phyloP scores from a whole-genome alignment of 805 yeast species.

The Monosporozyma servazzii region DNA sequence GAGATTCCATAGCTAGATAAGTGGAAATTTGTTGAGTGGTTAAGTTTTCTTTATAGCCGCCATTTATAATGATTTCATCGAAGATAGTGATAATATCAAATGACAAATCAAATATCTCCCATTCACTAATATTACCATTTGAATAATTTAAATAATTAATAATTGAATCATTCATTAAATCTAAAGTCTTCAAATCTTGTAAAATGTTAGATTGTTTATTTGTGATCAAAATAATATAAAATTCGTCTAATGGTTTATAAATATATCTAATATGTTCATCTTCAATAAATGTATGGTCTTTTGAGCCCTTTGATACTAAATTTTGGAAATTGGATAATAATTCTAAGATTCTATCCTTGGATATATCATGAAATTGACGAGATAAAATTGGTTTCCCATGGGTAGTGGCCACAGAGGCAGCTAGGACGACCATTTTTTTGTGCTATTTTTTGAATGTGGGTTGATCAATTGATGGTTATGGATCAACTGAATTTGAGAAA shows the following conservation, averaged over 20 bases:
- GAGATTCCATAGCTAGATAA: conserved; percentile 93
- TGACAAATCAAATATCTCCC: conserved; percentile 73
- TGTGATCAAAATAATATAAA: conserved; percentile 83
- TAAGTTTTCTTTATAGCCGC: conserved; percentile 88
- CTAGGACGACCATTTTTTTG: conserved; percentile 62
- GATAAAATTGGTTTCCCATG: conserved; percentile 88
- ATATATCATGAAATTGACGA: conserved; percentile 80
- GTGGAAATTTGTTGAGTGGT: conserved; percentile 75
- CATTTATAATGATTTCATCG: conserved; percentile 85
- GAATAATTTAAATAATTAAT: conserved; percentile 60
- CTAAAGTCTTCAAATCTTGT: conserved; percentile 89
- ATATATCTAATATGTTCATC: conserved; percentile 87
- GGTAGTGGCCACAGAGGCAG: conserved; percentile 90
- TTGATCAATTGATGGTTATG: neutral
- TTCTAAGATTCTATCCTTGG: conserved; percentile 78
- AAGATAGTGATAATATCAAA: conserved; percentile 87
- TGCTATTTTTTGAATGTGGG: neutral
- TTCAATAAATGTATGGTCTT: conserved; percentile 90
- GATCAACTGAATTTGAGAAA: neutral
- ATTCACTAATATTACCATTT: conserved; percentile 42
- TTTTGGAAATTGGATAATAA: conserved; percentile 79
- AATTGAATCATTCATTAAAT: conserved; percentile 73
- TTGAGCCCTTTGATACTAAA: conserved; percentile 53
- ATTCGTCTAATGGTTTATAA: conserved; percentile 91
- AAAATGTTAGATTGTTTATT: conserved; percentile 84